A percentile compares a stretch with the other conserved stretches of the same genome.
Evolutionary conservation across 1,139 yeast genomes (phyloP).

Genomic region (Yamadazyma epiphylla): DNA sequence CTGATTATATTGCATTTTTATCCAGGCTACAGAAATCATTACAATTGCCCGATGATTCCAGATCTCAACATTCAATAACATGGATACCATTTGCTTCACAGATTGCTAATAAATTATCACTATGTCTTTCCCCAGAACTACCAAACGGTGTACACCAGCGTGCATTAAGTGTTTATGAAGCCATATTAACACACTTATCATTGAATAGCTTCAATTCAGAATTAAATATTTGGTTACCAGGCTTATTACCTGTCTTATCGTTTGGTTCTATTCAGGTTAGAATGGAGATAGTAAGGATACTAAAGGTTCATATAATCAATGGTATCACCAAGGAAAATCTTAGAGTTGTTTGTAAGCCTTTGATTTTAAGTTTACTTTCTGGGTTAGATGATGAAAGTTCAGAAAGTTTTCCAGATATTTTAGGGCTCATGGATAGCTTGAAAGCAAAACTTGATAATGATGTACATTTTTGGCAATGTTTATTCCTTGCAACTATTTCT

Average conservation of each 20-base stretch:
- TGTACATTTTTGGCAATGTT: conserved; percentile 79
- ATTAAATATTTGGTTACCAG: conserved; percentile 79
- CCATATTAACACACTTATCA: conserved; percentile 62
- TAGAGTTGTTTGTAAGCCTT: conserved; percentile 58
- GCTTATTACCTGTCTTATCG: conserved; percentile 78
- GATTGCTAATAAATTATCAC: conserved; percentile 49
- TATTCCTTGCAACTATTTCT: conserved; percentile 71
- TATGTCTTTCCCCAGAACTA: conserved; percentile 71
- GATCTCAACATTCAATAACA: conserved; percentile 38
- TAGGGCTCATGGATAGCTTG: conserved; percentile 58
- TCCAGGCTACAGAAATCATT: conserved; percentile 74
- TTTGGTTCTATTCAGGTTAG: conserved; percentile 87
- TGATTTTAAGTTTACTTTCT: conserved; percentile 71
- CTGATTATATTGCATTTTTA: conserved; percentile 91
- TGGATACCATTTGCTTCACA: conserved; percentile 37
- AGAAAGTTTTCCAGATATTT: conserved; percentile 65
- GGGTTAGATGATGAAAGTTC: conserved; percentile 92
- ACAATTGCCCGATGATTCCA: conserved; percentile 28
- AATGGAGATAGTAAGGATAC: conserved; percentile 64
- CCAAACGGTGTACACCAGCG: conserved; percentile 97
- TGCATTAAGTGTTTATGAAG: conserved; percentile 71
- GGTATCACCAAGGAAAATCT: conserved; percentile 48
- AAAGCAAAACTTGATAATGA: conserved; percentile 61
- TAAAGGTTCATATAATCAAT: conserved; percentile 49
- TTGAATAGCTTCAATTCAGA: conserved; percentile 46